Evolutionary conservation across 208 protist genomes (phyloP).

Genomic region (Porcisia hertigi): DNA sequence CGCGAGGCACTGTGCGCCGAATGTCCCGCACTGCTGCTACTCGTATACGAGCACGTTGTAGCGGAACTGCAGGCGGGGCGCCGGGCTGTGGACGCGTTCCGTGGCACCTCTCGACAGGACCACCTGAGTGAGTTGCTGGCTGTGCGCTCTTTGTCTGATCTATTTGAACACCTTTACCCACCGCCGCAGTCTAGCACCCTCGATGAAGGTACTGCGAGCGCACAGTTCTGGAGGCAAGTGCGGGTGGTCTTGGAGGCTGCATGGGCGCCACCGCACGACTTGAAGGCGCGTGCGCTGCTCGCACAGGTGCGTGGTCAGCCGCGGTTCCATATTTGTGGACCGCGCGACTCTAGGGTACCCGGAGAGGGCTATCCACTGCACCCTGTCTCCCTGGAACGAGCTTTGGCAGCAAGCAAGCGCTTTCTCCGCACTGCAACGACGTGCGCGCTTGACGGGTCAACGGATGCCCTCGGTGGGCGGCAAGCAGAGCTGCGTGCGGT

Average conservation of each 20-base stretch:
- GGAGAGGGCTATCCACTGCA: constrained; percentile 46
- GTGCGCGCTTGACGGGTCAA: constrained; percentile 67
- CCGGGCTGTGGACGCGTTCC: constrained; percentile 45
- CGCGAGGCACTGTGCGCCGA: constrained; percentile 59
- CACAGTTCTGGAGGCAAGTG: constrained; percentile 53
- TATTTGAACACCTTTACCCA: constrained; percentile 24
- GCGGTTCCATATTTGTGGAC: constrained; percentile 40
- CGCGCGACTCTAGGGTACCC: constrained; percentile 2
- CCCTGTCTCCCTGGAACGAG: constrained; percentile 55
- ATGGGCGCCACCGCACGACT: constrained; percentile 37
- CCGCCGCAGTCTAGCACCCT: neutral
- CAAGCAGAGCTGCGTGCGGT: constrained; percentile 47
- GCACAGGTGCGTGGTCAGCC: constrained; percentile 34
- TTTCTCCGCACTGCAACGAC: constrained; percentile 59
- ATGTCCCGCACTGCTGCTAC: constrained; percentile 67
- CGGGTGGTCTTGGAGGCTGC: constrained; percentile 42
- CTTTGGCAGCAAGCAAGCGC: constrained; percentile 50
- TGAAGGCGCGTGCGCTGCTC: constrained; percentile 24
- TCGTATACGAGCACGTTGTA: constrained; percentile 73
- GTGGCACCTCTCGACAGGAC: constrained; percentile 35
- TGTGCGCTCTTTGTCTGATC: constrained; percentile 25
- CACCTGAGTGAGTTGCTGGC: constrained; percentile 47
- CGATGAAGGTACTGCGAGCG: neutral
- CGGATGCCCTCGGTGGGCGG: constrained; percentile 34
- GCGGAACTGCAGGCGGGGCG: constrained; percentile 34